Base-by-base conservation (phyloP, 1,284 basidiomycete genomes). In the Ustilago vetiveriae region DNA sequence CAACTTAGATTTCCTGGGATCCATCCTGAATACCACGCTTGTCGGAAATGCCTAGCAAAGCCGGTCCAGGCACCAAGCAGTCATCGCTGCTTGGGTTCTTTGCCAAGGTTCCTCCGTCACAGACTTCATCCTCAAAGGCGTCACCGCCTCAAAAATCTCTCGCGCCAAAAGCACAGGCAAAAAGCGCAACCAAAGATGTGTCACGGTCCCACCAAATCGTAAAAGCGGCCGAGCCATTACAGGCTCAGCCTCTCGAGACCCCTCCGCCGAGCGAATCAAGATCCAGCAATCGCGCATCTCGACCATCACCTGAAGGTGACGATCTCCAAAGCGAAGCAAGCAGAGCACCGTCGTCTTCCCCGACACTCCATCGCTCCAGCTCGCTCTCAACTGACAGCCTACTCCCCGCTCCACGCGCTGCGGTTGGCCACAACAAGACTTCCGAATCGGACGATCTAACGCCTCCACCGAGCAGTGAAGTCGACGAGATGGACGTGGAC, bases 51-150 rank as follows among this genome's bases (percentile, higher is more conserved):
- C 45, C 66, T 4, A 29, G 41, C 59, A 64, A 64, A 19, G 32
- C 51, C 32, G 37, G 54, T 33, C 29, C 37, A 5, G 43, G 42
- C 19, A 39, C 48, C 35, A 75, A 70, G 54, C 69, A 75, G 50
- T 66, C 66, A 26, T 59, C 69, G 30, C 62, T 75, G 49, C 71
- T 72, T 9, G 73, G 73, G 41, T 75, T 75, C 62, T 75, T 75
- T 38, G 50, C 65, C 41, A 72, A 73, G 40, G 63, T 52, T 19
- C 30, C 62, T 22, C 45, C 69, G 10, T 13, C 50, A 3, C 65
- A 56, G 17, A n/a, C 44, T 19, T 9, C 52, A 19, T 21, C 52
- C 9, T 35, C 60, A 24, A 52, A 52, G 40, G 11, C 60, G 17
- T 43, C 44, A 9, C 35, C 60, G 6, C 9, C 50, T n/a, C 43